Evolutionary conservation across 108 stramenopile genomes (phyloP), one percentile per base, ranked within the genome.

Genomic region (Skeletonema grethae): DNA sequence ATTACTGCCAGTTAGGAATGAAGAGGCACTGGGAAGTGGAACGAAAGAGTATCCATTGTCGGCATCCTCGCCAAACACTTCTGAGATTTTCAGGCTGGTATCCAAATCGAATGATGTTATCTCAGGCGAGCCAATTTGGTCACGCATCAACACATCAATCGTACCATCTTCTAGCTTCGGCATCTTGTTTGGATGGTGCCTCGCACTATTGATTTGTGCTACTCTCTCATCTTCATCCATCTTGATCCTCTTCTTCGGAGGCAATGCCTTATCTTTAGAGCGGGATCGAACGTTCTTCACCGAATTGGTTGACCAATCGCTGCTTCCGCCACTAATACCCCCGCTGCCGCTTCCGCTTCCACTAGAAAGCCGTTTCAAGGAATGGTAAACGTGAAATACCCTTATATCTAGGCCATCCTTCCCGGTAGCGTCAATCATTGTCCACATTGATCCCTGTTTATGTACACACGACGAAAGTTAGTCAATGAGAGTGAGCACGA

Each of bases 331-430:
- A 43, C 43, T 46, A 39, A 20, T 20, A 50, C 7, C 61, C 3
- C 29, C 36, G n/a, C 39, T 76, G 11, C 88, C 88, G 18, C 62
- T 76, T 6, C 88, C 88, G 5, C 20, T 53, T 24, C 41, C 41
- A 15, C 50, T 53, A 53, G 50, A 20, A 7, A 53, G 50, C 20
- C 91, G 76, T 58, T 93, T 92, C 61, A 77, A 75, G 11, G 91
- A 93, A 53, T 73, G 88, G 75, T 93, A 92, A 5, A 93, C 91
- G 66, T 93, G 91, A n/a, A 93, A 72, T 9, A 93, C 62, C 18
- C 91, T 82, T 65, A 66, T 87, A 34, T 87, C 78, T 20, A 70
- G 57, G 61, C 86, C 66, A 59, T 92, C 91, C 13, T 79, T 76
- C n/a, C 87, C 85, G 38, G 86, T 65, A 1, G 36, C 15, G 25